A percentile compares a stretch with the other conserved stretches of the same genome.
Evolutionary conservation across 2,329 filamentous ascomycete species (phyloP).

Genomic region (Sporothrix mexicana): DNA sequence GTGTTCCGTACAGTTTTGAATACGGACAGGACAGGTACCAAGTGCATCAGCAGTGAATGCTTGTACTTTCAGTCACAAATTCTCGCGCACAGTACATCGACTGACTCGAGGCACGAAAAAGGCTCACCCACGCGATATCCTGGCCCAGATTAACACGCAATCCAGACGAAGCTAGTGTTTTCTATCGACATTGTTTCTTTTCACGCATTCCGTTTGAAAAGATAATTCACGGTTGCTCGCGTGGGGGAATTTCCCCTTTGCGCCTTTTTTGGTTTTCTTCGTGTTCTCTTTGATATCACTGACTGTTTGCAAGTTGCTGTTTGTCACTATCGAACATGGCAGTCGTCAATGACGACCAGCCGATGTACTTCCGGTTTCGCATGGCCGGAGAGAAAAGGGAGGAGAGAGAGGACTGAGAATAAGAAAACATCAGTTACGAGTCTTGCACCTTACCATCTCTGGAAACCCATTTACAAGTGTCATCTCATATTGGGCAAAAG

Average conservation of each 20-base stretch:
- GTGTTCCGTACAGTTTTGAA: neutral
- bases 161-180: constrained; percentile 14
- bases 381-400: neutral
- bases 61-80: neutral
- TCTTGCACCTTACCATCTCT: neutral
- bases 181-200: neutral
- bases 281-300: neutral
- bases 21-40: neutral
- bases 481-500: neutral
- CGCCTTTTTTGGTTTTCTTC: neutral
- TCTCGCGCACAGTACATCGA: neutral
- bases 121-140: neutral
- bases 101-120: neutral
- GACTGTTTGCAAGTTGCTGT: constrained; percentile 2
- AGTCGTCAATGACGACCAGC: neutral
- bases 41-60: neutral
- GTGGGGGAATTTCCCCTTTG: neutral
- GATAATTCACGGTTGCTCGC: neutral
- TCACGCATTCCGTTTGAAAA: neutral
- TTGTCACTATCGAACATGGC: constrained; percentile 25
- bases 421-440: neutral
- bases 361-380: constrained; percentile 8
- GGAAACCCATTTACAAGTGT: neutral
- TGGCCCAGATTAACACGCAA: constrained; percentile 1
- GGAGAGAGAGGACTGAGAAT: neutral